A percentile compares a stretch with the other conserved stretches of the same genome.
Conservation (phyloP, 2,329 filamentous ascomycete species). For the Aphanocladium album region DNA sequence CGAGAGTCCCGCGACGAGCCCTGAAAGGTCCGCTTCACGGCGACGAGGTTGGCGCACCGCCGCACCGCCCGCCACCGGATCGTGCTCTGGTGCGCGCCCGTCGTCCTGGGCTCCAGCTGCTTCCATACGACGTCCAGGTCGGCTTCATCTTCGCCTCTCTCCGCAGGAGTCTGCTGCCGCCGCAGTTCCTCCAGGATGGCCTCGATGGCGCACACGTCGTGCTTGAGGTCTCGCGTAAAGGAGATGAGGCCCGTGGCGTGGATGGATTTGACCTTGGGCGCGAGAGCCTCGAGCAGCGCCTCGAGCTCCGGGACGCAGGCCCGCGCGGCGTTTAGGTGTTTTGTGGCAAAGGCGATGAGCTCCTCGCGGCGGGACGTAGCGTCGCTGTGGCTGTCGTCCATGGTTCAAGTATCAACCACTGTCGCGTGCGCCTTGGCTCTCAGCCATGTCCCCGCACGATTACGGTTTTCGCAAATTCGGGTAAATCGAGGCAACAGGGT, state of each 20-base stretch:
- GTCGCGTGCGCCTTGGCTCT: background rate
- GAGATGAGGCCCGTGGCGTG: conserved; percentile 20
- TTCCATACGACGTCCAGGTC: conserved; percentile 14
- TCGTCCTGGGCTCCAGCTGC: conserved; percentile 22
- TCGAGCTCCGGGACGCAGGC: conserved; percentile 18
- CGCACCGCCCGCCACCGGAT: conserved; percentile 30
- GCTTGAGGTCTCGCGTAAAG: conserved; percentile 19
- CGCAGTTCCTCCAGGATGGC: conserved; percentile 14
- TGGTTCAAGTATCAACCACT: background rate
- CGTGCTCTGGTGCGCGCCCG: conserved; percentile 18
- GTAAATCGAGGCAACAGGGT: too few relatives aligned
- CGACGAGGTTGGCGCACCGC: conserved; percentile 25
- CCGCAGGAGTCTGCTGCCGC: too few relatives aligned
- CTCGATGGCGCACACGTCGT: conserved; percentile 16
- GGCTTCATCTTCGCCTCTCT: background rate
- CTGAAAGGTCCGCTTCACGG: conserved; percentile 29
- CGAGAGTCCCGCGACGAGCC: conserved; percentile 25
- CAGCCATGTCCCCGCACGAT: background rate
- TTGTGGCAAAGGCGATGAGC: conserved; percentile 13
- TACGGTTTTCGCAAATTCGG: too few relatives aligned
- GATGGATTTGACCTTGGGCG: conserved; percentile 9
- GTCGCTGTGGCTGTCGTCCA: background rate
- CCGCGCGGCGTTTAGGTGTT: conserved; percentile 12
- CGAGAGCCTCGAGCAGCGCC: conserved; percentile 14
- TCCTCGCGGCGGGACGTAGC: background rate